These are phyloP conservation scores for Debaryomycetaceae sp. DNA, from an alignment of 1,139 yeast genomes.

Conservation along the genomic window DNA sequence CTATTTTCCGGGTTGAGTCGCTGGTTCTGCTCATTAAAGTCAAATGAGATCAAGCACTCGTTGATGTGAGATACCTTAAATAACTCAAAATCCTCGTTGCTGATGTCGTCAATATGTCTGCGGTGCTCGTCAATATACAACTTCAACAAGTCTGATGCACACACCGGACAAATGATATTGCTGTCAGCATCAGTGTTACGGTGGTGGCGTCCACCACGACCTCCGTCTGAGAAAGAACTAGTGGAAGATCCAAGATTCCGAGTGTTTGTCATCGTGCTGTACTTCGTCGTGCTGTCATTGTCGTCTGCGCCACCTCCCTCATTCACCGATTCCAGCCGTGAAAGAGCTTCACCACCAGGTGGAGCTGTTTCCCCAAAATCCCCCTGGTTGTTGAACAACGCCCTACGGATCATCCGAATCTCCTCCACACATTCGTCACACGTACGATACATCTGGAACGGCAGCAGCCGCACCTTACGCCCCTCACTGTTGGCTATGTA, in stretches of 20 bases:
- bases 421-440: conserved; percentile 72
- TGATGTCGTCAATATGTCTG: conserved; percentile 16
- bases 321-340: background rate
- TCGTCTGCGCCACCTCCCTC: conserved; percentile 7
- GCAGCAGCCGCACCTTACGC: conserved; percentile 21
- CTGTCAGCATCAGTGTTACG: conserved; percentile 27
- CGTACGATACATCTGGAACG: conserved; percentile 49
- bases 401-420: conserved; percentile 52
- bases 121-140: conserved; percentile 43
- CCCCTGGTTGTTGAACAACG: conserved; percentile 22
- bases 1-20: conserved; percentile 27
- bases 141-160: conserved; percentile 50
- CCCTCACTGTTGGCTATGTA: conserved; percentile 29
- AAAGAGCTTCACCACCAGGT: background rate
- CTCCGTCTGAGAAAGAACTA: conserved; percentile 14
- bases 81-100: conserved; percentile 35
- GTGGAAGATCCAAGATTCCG: conserved; percentile 28
- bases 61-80: conserved; percentile 68
- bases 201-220: conserved; percentile 9
- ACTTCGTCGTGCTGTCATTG: conserved; percentile 24
- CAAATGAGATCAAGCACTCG: conserved; percentile 63
- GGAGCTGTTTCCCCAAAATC: conserved; percentile 3
- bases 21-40: conserved; percentile 62
- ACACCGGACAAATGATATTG: conserved; percentile 40
- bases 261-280: conserved; percentile 17